phyloP scores from a whole-genome alignment of 2,329 filamentous ascomycete genomes.

The Aspergillus phoenicis region DNA sequence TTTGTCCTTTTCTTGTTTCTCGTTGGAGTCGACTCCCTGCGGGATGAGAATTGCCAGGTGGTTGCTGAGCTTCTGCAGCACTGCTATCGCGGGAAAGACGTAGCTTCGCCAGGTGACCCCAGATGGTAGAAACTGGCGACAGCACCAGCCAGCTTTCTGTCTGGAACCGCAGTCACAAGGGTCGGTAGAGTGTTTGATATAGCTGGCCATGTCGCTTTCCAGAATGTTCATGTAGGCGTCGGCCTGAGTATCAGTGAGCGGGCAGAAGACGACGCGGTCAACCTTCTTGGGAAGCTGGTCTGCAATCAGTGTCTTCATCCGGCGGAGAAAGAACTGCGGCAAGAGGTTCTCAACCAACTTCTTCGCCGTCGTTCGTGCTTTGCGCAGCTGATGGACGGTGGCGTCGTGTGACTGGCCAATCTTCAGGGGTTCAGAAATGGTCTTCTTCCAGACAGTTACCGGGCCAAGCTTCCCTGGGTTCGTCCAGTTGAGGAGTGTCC shows the following conservation, averaged over 20 bases:
- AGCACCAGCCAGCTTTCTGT: conserved; percentile 81
- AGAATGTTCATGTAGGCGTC: conserved; percentile 82
- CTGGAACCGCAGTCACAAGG: conserved; percentile 70
- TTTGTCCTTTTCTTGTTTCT: conserved; percentile 78
- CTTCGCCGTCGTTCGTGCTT: conserved; percentile 77
- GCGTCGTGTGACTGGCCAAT: conserved; percentile 92
- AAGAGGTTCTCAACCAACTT: conserved; percentile 85
- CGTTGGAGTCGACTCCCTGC: conserved; percentile 60
- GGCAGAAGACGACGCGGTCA: conserved; percentile 93
- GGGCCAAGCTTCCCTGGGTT: conserved; percentile 75
- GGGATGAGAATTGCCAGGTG: conserved; percentile 90
- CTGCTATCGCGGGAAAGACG: conserved; percentile 83
- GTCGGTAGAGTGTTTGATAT: conserved; percentile 69
- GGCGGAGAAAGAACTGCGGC: conserved; percentile 84
- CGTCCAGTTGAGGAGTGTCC: conserved; percentile 95
- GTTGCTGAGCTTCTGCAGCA: conserved; percentile 84
- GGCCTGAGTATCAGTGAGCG: conserved; percentile 77
- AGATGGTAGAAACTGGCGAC: conserved; percentile 61
- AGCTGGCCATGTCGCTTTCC: conserved; percentile 68
- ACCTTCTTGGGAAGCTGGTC: conserved; percentile 93
- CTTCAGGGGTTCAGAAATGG: conserved; percentile 77
- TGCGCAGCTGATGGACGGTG: conserved; percentile 77
- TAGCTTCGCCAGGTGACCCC: conserved; percentile 71
- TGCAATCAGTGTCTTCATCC: conserved; percentile 91
- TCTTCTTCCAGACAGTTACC: conserved; percentile 73